Conservation (phyloP, 768 basidiomycete species). For the Lactifluus pinguis region DNA sequence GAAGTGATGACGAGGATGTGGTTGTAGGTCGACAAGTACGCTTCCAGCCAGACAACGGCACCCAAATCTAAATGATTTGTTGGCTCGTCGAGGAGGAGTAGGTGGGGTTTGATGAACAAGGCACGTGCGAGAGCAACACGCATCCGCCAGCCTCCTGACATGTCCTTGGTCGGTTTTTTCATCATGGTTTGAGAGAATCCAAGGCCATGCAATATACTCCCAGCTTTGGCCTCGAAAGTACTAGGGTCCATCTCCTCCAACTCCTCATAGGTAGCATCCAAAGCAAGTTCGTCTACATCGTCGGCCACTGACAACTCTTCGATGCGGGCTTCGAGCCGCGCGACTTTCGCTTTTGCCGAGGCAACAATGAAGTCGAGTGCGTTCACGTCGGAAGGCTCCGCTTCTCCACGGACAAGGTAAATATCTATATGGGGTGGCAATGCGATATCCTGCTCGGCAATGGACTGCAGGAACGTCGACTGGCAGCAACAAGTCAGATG, state of each 20-base stretch:
- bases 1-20: constrained; percentile 97
- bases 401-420: constrained; percentile 93
- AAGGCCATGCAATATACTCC: constrained; percentile 93
- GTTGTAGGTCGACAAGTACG: constrained; percentile 95
- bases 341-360: constrained; percentile 89
- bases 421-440: constrained; percentile 96
- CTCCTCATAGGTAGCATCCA: constrained; percentile 89
- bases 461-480: constrained; percentile 94
- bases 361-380: constrained; percentile 96
- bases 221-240: constrained; percentile 94
- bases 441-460: constrained; percentile 90
- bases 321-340: constrained; percentile 84
- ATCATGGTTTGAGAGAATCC: constrained; percentile 90
- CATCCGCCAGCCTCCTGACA: constrained; percentile 99
- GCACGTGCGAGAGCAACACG: constrained; percentile 94
- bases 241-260: constrained; percentile 93
- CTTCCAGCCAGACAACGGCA: constrained; percentile 98
- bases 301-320: constrained; percentile 91
- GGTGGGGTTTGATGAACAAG: constrained; percentile 92
- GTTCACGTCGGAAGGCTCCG: constrained; percentile 89
- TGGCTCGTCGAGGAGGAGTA: constrained; percentile 88
- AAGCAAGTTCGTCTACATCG: constrained; percentile 75
- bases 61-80: constrained; percentile 94
- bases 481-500: constrained; percentile 25
- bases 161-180: constrained; percentile 94